Conservation (phyloP, 2,329 filamentous ascomycete genomes). For the Cytospora paraplurivora region DNA sequence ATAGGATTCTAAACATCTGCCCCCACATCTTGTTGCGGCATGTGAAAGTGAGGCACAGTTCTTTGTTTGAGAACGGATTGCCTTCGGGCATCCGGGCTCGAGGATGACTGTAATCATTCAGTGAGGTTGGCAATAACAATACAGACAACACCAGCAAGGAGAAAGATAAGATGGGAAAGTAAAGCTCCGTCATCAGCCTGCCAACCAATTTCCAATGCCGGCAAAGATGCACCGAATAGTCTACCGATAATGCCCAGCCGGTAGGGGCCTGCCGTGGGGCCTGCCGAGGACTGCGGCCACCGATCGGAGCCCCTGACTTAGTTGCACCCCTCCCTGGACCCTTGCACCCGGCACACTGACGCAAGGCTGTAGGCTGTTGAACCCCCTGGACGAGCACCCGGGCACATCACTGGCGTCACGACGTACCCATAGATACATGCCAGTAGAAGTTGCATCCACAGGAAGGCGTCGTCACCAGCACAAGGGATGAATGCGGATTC, state of each 20-base stretch:
- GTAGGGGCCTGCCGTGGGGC: too few relatives aligned
- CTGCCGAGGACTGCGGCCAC: conserved; percentile 11
- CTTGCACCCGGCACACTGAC: conserved; percentile 16
- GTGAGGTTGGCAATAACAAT: conserved; percentile 6
- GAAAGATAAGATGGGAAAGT: too few relatives aligned
- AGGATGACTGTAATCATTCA: neutral
- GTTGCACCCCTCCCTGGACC: conserved; percentile 13
- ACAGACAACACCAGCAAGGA: neutral
- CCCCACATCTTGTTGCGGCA: conserved; percentile 20
- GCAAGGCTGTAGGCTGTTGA: neutral
- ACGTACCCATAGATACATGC: neutral
- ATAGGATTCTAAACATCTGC: conserved; percentile 7
- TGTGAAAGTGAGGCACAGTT: conserved; percentile 4
- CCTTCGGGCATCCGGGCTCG: conserved; percentile 10
- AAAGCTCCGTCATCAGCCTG: neutral
- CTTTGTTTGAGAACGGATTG: conserved; percentile 8
- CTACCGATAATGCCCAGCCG: neutral
- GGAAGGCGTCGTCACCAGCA: neutral
- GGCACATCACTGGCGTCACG: neutral
- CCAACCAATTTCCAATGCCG: conserved; percentile 6
- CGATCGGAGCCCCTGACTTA: conserved; percentile 20
- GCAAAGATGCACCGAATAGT: neutral
- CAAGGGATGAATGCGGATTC: conserved; percentile 8
- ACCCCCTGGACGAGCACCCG: neutral
- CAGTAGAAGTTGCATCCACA: neutral